Conservation (phyloP, 2,329 filamentous ascomycete genomes). For the Paradendryphiella salina region DNA sequence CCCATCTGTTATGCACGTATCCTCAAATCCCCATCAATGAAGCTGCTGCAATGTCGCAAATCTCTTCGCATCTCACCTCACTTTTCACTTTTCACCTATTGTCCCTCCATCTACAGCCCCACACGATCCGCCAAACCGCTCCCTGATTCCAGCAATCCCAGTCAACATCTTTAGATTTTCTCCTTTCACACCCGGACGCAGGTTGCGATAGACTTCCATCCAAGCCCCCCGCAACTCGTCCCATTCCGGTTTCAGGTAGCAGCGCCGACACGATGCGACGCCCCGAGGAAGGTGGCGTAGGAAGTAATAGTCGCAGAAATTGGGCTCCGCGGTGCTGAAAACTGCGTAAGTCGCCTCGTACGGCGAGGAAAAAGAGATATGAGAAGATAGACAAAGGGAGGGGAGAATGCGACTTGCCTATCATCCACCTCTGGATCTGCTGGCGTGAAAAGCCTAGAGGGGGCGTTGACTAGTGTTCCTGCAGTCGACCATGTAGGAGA, state of each 20-base stretch:
- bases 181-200: conserved; percentile 21
- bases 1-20: no score
- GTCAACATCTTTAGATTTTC: conserved; percentile 25
- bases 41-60: not conserved
- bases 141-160: conserved; percentile 25
- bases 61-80: not conserved
- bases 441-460: not conserved
- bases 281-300: conserved; percentile 19
- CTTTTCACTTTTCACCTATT: not conserved
- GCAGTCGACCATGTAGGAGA: conserved; percentile 4
- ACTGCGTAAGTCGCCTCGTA: not conserved
- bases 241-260: conserved; percentile 30
- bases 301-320: conserved; percentile 29
- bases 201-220: conserved; percentile 22
- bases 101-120: not conserved
- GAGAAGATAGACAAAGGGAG: not conserved
- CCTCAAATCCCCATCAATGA: no score
- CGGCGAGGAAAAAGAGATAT: not conserved
- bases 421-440: not conserved
- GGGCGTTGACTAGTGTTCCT: conserved; percentile 1
- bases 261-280: conserved; percentile 30
- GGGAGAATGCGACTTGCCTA: not conserved
- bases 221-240: conserved; percentile 10
- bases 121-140: conserved; percentile 12
- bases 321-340: conserved; percentile 3